Percentiles rank a stretch among this genome's conserved stretches.
Conservation (phyloP, 768 basidiomycete genomes). For the Asterophora lycoperdoides region DNA sequence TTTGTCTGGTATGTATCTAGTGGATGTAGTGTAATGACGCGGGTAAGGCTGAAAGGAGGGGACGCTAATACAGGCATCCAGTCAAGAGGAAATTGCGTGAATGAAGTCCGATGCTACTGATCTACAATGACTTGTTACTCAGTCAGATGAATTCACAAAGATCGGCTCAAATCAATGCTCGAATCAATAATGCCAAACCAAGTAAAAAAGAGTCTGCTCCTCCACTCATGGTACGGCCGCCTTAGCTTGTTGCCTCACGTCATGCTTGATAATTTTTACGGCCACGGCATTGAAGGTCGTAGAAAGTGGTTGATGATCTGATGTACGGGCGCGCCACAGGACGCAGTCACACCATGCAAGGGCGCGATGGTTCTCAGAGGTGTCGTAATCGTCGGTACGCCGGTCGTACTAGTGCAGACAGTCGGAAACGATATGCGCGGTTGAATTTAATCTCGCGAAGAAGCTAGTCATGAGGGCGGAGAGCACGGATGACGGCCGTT, state of each 20-base stretch:
- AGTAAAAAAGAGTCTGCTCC: conserved; percentile 40
- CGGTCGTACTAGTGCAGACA: conserved; percentile 89
- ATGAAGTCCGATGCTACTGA: conserved; percentile 1
- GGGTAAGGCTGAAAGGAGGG: no score
- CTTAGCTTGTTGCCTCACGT: conserved; percentile 54
- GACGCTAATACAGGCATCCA: neutral
- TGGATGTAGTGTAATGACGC: neutral
- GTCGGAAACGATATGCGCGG: conserved; percentile 80
- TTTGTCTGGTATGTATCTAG: neutral
- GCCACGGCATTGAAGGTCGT: conserved; percentile 70
- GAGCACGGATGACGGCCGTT: no score
- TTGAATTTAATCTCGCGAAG: conserved; percentile 85
- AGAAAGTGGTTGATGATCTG: conserved; percentile 88
- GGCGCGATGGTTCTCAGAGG: conserved; percentile 80
- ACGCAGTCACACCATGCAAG: conserved; percentile 98
- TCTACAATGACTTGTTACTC: conserved; percentile 3
- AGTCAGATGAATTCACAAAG: neutral
- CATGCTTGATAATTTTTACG: conserved; percentile 66
- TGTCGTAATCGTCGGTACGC: conserved; percentile 73
- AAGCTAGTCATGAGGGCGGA: conserved; percentile 83
- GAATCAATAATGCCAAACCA: conserved; percentile 33
- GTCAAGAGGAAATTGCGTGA: neutral
- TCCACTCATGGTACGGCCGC: conserved; percentile 56
- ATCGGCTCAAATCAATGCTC: conserved; percentile 20
- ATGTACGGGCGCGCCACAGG: conserved; percentile 70